Conservation (phyloP, 371 early-diverging fungal genomes). For the Zychaea mexicana region DNA sequence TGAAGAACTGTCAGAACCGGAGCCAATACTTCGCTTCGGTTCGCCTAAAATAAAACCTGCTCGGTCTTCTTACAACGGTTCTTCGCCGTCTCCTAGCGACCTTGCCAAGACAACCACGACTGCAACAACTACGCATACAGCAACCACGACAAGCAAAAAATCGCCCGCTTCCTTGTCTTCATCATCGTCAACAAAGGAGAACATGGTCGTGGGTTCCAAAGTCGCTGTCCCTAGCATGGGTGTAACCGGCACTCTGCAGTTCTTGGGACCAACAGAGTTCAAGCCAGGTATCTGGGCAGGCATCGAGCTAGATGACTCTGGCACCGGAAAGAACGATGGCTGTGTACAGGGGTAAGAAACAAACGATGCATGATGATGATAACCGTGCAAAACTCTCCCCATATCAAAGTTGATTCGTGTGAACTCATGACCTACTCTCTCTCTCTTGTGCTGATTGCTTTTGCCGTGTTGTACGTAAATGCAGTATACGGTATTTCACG, state of each 20-base stretch:
- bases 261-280: slow-evolving; percentile 62
- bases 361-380: neutral
- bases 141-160: neutral
- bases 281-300: slow-evolving; percentile 83
- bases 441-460: neutral
- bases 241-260: slow-evolving; percentile 65
- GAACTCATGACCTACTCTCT: neutral
- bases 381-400: neutral
- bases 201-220: slow-evolving; percentile 45
- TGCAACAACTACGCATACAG: neutral
- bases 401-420: neutral
- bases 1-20: slow-evolving; percentile 15
- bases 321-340: slow-evolving; percentile 83
- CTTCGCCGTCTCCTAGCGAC: neutral
- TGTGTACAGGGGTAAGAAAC: slow-evolving; percentile 65
- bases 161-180: too few species aligned
- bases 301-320: slow-evolving; percentile 72
- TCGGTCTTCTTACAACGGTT: slow-evolving; percentile 12
- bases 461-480: too few species aligned
- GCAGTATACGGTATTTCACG: slow-evolving; percentile 61
- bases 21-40: slow-evolving; percentile 10
- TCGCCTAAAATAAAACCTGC: slow-evolving; percentile 6
- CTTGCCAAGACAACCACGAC: neutral
- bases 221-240: slow-evolving; percentile 61
- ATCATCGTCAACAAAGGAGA: too few species aligned